Evolutionary conservation across 352 stramenopile genomes (phyloP), one percentile per base, ranked within the genome.

Genomic region (Globisporangium solare): DNA sequence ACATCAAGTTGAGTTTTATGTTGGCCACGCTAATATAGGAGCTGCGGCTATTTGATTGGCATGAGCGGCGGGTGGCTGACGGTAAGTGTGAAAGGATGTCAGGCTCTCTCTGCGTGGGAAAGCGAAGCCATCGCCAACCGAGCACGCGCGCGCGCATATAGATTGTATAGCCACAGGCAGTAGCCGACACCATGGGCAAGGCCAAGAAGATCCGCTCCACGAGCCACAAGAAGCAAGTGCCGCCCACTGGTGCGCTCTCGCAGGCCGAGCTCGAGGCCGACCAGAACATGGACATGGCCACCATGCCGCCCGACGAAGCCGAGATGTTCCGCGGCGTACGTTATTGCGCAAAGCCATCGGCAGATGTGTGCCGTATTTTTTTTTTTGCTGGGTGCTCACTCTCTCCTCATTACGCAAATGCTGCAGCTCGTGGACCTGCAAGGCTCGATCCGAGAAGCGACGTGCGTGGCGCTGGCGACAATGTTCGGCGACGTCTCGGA

Each of bases 141-240:
- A 4, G 6, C 50, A 49, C 11, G n/a, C 53, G 21, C 12, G 3
- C 6, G 35, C 27, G 45, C 27, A 53, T 27, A 48, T 7, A 46
- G n/a, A n/a, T n/a, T n/a, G n/a, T 3, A 43, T 21, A 51, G 8
- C 48, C 22, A 22, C n/a, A 68, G 27, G 27, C 27, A 35, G 27
- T 10, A 35, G 27, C 7, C 1, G 27, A 35, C 49, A 60, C 12
- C 56, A 94, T 94, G 84, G 84, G 84, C 63, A 92, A 92, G 67
- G 79, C 83, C 54, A 94, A 94, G 84, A 94, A 94, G 73, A 60
- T 80, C 39, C 82, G 84, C n/a, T 76, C 73, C 20, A 89, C 74
- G 32, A 91, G 80, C 67, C 84, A 94, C 71, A 92, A 92, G 77
- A 92, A 89, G 66, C 71, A 76, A 51, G 64, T 62, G 60, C 76